phyloP scores from a whole-genome alignment of 352 stramenopile genomes.

The Globisporangium splendens region DNA sequence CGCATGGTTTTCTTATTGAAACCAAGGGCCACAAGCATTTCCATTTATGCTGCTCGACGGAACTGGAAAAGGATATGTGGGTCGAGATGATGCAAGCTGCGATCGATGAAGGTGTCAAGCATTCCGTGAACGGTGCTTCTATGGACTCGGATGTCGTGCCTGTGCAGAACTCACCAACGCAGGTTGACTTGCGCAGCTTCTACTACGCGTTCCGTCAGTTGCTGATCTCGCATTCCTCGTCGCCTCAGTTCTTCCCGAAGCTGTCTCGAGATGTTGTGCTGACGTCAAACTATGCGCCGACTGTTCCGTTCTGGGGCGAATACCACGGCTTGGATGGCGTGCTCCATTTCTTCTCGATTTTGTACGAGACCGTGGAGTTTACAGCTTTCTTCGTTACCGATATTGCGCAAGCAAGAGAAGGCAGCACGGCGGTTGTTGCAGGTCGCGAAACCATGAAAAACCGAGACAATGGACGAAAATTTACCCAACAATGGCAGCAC shows the following conservation, averaged over 20 bases:
- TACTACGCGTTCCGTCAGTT: constrained; percentile 86
- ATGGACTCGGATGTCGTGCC: constrained; percentile 25
- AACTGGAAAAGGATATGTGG: constrained; percentile 90
- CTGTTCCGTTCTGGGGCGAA: constrained; percentile 85
- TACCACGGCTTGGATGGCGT: constrained; percentile 87
- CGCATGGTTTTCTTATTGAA: constrained; percentile 84
- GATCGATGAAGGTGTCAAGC: constrained; percentile 67
- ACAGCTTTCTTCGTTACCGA: constrained; percentile 88
- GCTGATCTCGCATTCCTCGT: constrained; percentile 86
- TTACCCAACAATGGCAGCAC: constrained; percentile 89
- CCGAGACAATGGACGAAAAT: constrained; percentile 82
- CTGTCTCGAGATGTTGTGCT: constrained; percentile 81
- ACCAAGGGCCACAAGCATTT: constrained; percentile 88
- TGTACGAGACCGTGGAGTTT: constrained; percentile 88
- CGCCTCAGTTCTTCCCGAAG: constrained; percentile 87
- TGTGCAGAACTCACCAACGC: constrained; percentile 57
- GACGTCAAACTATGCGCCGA: constrained; percentile 86
- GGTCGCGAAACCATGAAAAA: constrained; percentile 89
- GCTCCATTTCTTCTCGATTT: constrained; percentile 87
- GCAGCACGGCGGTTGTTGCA: constrained; percentile 76
- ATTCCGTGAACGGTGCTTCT: constrained; percentile 25
- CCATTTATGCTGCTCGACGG: constrained; percentile 81
- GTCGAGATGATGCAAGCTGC: constrained; percentile 90
- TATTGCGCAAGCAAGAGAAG: constrained; percentile 82
- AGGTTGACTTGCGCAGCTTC: constrained; percentile 83